Conservation (phyloP, 805 yeast species). For the Candida argentea region DNA sequence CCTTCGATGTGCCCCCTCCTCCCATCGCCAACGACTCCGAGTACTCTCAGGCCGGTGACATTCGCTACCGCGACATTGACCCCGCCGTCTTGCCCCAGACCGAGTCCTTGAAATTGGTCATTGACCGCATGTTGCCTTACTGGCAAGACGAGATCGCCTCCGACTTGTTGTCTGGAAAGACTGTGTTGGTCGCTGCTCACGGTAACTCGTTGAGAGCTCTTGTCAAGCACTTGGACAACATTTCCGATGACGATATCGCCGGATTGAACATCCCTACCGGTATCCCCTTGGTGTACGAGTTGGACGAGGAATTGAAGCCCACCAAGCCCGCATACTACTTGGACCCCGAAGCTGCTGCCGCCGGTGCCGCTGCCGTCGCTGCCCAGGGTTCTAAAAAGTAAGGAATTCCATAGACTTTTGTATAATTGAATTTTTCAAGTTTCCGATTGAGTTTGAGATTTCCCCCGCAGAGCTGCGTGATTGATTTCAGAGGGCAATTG, state of each 20-base stretch:
- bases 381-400: slow-evolving; percentile 66
- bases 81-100: slow-evolving; percentile 85
- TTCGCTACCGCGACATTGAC: slow-evolving; percentile 76
- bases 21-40: slow-evolving; percentile 63
- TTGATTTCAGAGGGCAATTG: neutral
- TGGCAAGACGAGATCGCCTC: slow-evolving; percentile 88
- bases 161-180: slow-evolving; percentile 78
- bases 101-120: slow-evolving; percentile 89
- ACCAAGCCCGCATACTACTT: slow-evolving; percentile 89
- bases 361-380: slow-evolving; percentile 99
- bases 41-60: slow-evolving; percentile 80
- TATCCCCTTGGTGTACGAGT: slow-evolving; percentile 94
- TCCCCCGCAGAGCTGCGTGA: neutral
- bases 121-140: slow-evolving; percentile 94
- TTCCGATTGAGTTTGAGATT: neutral
- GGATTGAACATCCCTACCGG: slow-evolving; percentile 97
- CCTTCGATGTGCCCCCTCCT: slow-evolving; percentile 95
- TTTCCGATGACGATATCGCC: slow-evolving; percentile 87
- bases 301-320: slow-evolving; percentile 80
- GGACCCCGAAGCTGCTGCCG: slow-evolving; percentile 99
- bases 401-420: neutral
- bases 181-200: slow-evolving; percentile 91
- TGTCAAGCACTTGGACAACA: slow-evolving; percentile 90
- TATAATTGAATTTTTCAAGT: neutral
- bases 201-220: slow-evolving; percentile 97